These are phyloP conservation scores for Fusarium nodosum DNA, from an alignment of 2,329 filamentous ascomycete genomes.

Conservation along the genomic window DNA sequence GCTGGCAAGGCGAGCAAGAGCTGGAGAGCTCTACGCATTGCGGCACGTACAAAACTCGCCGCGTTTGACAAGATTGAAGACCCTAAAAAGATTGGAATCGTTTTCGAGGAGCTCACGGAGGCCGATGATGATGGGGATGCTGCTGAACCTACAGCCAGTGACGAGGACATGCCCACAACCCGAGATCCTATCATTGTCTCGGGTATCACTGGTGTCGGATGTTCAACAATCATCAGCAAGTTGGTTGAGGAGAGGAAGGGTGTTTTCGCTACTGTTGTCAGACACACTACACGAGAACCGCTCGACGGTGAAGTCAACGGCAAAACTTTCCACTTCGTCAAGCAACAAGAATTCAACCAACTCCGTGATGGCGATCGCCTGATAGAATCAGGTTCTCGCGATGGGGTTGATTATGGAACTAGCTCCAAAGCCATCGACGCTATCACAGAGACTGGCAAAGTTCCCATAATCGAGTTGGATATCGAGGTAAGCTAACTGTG, in stretches of 20 bases:
- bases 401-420: slow-evolving; percentile 68
- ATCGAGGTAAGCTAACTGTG: slow-evolving; percentile 60
- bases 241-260: slow-evolving; percentile 74
- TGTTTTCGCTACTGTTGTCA: slow-evolving; percentile 71
- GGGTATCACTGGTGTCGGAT: slow-evolving; percentile 72
- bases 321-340: slow-evolving; percentile 69
- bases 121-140: slow-evolving; percentile 55
- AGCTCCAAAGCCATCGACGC: slow-evolving; percentile 66
- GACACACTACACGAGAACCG: slow-evolving; percentile 67
- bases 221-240: slow-evolving; percentile 72
- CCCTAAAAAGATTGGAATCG: slow-evolving; percentile 74
- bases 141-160: slow-evolving; percentile 52
- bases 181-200: slow-evolving; percentile 74
- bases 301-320: slow-evolving; percentile 66
- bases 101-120: slow-evolving; percentile 67
- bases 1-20: slow-evolving; percentile 88
- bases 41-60: slow-evolving; percentile 78
- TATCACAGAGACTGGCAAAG: slow-evolving; percentile 67
- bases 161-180: slow-evolving; percentile 62
- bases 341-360: slow-evolving; percentile 66
- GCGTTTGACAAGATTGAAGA: slow-evolving; percentile 91
- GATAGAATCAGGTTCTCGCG: slow-evolving; percentile 67
- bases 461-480: slow-evolving; percentile 69
- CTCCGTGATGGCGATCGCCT: slow-evolving; percentile 72
- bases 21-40: slow-evolving; percentile 89